Base-by-base conservation (phyloP, 768 basidiomycete species). In the Naganishia vishniacii region DNA sequence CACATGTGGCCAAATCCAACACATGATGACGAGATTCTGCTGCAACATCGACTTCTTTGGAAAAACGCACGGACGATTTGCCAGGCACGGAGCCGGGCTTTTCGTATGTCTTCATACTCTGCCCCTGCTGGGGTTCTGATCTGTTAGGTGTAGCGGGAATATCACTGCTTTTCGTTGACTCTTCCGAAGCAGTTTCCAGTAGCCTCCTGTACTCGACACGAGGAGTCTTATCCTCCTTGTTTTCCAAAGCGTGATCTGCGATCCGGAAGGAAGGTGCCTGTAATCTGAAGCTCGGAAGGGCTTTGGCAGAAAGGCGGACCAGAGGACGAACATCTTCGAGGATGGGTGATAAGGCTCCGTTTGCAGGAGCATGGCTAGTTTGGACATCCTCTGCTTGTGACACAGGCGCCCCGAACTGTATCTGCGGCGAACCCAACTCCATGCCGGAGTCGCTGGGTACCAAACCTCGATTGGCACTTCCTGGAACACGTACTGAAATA, bases 1-100 rank as follows among this genome's bases (percentile, higher is more conserved):
- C 53, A 29, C 53, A 56, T 56, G 32, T 34, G 12, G 40, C 26
- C n/a, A 41, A 56, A 15, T 56, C 25, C 25, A 48, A 48, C 25
- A 25, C 53, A 11, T 28, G 31, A 20, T 56, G 53, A 12, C 28
- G 15, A 3, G 3, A n/a, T 26, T 51, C 18, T 8, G 11, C 18
- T 31, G 3, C 9, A 6, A 15, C 32, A 34, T 4, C 23, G 18
- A 16, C 16, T 6, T 56, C 23, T 20, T 37, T 3, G 12, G 11
- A 8, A 25, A 18, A 4, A 12, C 23, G 23, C 34, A 15, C 15
- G 15, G 15, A 15, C 34, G 15, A 37, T 15, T 15, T 37, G 34
- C 8, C 34, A 7, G 34, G 15, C 34, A 37, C 15, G 34, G 34
- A 37, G 8, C 8, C 34, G 7, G 34, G 34, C 34, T 37, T 15